These are phyloP conservation scores for Vitis riparia DNA, from an alignment of 164 flowering plant species.

Conservation along the genomic window DNA sequence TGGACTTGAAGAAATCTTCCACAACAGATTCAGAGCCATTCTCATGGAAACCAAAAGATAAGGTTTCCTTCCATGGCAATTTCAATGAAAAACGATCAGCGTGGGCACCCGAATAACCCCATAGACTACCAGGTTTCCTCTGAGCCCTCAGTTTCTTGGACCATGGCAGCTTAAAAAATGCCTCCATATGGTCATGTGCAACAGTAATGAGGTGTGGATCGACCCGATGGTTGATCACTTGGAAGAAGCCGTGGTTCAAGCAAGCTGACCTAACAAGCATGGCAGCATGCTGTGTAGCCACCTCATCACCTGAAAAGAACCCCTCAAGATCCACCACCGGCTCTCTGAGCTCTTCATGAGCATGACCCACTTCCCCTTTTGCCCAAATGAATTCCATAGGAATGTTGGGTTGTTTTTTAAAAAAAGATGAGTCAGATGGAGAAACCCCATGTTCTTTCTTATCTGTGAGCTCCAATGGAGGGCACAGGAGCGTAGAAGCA, in stretches of 20 bases:
- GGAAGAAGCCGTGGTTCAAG: constrained; percentile 52
- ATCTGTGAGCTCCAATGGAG: constrained; percentile 9
- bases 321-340: constrained; percentile 44
- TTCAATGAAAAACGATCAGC: constrained; percentile 37
- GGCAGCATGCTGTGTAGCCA: constrained; percentile 23
- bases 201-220: constrained; percentile 18
- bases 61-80: constrained; percentile 55
- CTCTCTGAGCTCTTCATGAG: constrained; percentile 30
- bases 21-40: constrained; percentile 8
- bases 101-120: constrained; percentile 43
- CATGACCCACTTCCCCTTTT: constrained; percentile 14
- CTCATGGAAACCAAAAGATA: constrained; percentile 27
- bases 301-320: constrained; percentile 32
- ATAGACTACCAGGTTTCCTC: constrained; percentile 17
- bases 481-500: constrained; percentile 2
- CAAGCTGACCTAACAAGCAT: constrained; percentile 35
- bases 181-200: constrained; percentile 22
- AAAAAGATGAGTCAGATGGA: constrained; percentile 4
- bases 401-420: constrained; percentile 13
- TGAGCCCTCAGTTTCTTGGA: constrained; percentile 19
- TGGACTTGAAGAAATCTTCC: constrained; percentile 18
- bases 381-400: constrained; percentile 41
- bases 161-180: constrained; percentile 36
- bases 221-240: constrained; percentile 51
- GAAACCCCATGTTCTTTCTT: background rate